Evolutionary conservation across 768 basidiomycete genomes (phyloP).

Genomic region (Pleurotus pulmonarius): DNA sequence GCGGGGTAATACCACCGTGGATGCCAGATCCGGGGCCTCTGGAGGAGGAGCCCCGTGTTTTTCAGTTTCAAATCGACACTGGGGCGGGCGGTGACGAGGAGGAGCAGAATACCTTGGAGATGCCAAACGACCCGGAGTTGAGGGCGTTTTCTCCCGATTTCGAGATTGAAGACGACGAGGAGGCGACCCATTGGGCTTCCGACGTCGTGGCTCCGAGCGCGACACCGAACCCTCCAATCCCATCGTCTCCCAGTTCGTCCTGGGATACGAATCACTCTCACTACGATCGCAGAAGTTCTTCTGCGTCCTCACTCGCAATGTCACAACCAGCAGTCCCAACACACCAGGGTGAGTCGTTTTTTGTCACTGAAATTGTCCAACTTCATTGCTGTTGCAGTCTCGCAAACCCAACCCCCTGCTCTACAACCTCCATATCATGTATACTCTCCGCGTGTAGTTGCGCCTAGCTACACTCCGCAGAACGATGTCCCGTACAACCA

Average conservation of each 20-base stretch:
- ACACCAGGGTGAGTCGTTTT: neutral
- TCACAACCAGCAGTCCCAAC: neutral
- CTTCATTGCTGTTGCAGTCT: too few relatives aligned
- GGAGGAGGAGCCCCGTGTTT: slow-evolving; percentile 54
- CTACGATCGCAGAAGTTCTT: neutral
- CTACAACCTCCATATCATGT: neutral
- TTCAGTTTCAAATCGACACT: slow-evolving; percentile 62
- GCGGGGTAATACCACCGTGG: slow-evolving; percentile 28
- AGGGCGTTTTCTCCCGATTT: slow-evolving; percentile 5
- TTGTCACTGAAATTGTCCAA: too few relatives aligned
- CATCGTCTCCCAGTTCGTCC: neutral
- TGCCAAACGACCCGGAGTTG: neutral
- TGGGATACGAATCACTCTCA: neutral
- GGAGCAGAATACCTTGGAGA: neutral
- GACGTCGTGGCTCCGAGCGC: too few relatives aligned
- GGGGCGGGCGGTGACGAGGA: slow-evolving; percentile 8
- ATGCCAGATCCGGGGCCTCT: slow-evolving; percentile 56
- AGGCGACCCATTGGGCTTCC: neutral
- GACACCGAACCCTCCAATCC: too few relatives aligned
- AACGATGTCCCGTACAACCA: too few relatives aligned
- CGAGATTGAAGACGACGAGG: neutral
- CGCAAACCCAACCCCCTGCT: neutral
- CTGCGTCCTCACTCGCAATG: neutral
- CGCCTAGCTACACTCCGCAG: too few relatives aligned
- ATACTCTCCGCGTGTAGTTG: neutral